Percentiles rank a stretch among this genome's conserved stretches.
phyloP scores from a whole-genome alignment of 2,329 filamentous ascomycete species.

The Colletotrichum tofieldiae region DNA sequence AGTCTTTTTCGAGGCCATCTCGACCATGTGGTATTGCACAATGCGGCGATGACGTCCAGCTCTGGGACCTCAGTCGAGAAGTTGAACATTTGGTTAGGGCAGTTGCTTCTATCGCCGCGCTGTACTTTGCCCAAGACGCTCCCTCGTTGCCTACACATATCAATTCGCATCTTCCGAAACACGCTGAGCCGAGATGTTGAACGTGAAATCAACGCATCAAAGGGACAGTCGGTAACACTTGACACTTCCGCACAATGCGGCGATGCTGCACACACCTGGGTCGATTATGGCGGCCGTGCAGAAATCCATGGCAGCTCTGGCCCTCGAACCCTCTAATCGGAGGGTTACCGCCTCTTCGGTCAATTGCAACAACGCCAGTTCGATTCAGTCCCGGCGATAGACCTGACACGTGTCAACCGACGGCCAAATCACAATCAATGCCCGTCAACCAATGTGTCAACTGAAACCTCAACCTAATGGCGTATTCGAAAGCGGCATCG shows the following conservation, averaged over 20 bases:
- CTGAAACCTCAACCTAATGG: background rate
- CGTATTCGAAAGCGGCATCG: background rate
- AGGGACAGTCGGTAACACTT: background rate
- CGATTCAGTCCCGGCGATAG: background rate
- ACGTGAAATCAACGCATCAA: background rate
- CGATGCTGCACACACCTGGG: background rate
- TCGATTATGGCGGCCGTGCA: background rate
- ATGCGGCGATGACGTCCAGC: background rate
- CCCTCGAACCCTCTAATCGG: background rate
- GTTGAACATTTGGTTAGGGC: background rate
- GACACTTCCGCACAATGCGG: background rate
- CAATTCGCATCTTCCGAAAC: background rate
- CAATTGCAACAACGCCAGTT: no score
- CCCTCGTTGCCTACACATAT: background rate
- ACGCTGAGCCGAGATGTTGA: background rate
- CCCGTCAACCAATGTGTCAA: background rate
- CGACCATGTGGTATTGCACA: background rate
- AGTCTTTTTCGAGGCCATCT: background rate
- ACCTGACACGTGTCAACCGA: background rate
- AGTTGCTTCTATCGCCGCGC: no score
- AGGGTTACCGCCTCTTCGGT: background rate
- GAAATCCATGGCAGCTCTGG: background rate
- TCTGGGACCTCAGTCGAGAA: background rate
- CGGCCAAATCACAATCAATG: background rate
- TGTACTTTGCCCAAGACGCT: no score